Base-by-base conservation (phyloP, 1,139 yeast species). In the Pneumocystis canis region DNA sequence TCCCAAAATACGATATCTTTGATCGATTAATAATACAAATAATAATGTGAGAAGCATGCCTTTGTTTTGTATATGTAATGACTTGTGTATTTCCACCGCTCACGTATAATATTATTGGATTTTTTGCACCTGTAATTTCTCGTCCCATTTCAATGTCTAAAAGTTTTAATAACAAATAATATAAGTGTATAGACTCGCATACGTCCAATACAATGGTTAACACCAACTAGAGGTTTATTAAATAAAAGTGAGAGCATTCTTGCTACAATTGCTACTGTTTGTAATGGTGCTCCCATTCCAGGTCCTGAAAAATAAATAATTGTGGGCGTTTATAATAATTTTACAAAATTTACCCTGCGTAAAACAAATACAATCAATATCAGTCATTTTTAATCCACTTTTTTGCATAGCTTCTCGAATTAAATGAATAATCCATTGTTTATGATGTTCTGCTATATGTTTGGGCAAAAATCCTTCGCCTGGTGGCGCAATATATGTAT, bases 11-110 rank as follows among this genome's bases (percentile, higher is more conserved):
- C 98, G 80, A 73, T 92, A 92, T 25, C 69, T 61, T 57, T 28
- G 41, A 58, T 3, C 18, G 3, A 18, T 14, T 20, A 57, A 16
- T 33, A 11, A 18, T 6, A 20, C 35, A 40, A n/a, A 33, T 1
- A 18, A 37, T 18, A n/a, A 37, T 25, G 11, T 28, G 20, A 32
- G 30, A 16, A 5, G 35, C 58, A 5, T 35, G 62, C 69, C 96
- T 75, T 71, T 90, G 95, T 69, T 86, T 87, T 2, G 96, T 87
- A 73, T 92, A 92, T 5, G 98, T 98, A 73, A 92, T 94, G 40
- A 94, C 95, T 73, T 92, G 99, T 3, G 99, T 94, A 73, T 92
- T 92, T 58, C 99, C 98, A 32, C 99, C 99, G 73, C 96, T 87
- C 3, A 92, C 99, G 70, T 92, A 92, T 62, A 92, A 78, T 16